Evolutionary conservation across 2,329 filamentous ascomycete species (phyloP).

Genomic region (Cercospora beticola): DNA sequence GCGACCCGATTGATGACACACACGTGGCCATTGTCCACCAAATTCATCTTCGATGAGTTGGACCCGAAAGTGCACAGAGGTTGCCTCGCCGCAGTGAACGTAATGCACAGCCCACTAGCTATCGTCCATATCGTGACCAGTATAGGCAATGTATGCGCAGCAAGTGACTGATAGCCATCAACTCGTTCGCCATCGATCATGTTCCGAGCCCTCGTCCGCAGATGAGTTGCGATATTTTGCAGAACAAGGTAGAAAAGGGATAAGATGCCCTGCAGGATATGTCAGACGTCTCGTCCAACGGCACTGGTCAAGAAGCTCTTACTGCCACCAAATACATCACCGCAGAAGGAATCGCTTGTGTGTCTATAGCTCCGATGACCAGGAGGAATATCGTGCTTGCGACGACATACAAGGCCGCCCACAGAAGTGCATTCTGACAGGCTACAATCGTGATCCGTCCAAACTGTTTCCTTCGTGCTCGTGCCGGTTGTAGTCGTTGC

Average conservation of each 20-base stretch:
- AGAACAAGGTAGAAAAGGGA: conserved; percentile 25
- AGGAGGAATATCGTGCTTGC: conserved; percentile 30
- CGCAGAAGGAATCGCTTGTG: conserved; percentile 26
- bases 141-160: conserved; percentile 23
- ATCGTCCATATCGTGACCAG: conserved; percentile 30
- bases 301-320: neutral
- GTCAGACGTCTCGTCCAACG: conserved; percentile 2
- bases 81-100: conserved; percentile 28
- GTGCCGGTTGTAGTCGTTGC: neutral
- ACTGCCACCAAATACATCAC: conserved; percentile 28
- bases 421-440: conserved; percentile 31
- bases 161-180: conserved; percentile 21
- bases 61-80: conserved; percentile 22
- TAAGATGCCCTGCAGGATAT: conserved; percentile 18
- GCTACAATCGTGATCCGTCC: conserved; percentile 26
- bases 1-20: conserved; percentile 32
- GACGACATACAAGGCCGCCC: conserved; percentile 29
- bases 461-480: conserved; percentile 1
- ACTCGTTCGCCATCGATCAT: conserved; percentile 21
- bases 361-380: conserved; percentile 16
- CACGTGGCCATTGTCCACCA: conserved; percentile 24
- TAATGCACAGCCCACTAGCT: conserved; percentile 28
- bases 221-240: conserved; percentile 24
- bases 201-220: conserved; percentile 16
- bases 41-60: neutral